Base-by-base conservation (phyloP, 2,329 filamentous ascomycete genomes). In the Botryosphaeria agaves region DNA sequence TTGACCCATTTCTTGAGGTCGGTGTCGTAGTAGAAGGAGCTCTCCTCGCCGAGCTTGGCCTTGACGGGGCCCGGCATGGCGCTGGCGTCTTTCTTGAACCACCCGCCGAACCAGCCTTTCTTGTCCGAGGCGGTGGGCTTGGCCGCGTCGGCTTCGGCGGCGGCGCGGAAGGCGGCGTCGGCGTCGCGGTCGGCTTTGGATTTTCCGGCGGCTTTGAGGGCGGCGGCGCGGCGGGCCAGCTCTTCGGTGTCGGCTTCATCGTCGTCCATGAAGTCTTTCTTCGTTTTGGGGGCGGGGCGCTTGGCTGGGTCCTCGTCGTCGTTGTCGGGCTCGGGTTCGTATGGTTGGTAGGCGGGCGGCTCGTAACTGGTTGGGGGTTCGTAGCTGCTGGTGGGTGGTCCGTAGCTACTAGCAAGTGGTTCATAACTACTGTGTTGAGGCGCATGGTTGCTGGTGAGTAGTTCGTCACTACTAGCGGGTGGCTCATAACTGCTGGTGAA, bases 1-100 rank as follows among this genome's bases (percentile, higher is more conserved):
- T 98, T 95, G 50, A 98, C 66, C 91, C 91, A 98, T 50, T 89
- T 84, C 61, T 92, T 91, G 31, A 93, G 68, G n/a, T 94, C 81
- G 2, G 84, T 79, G 47, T 98, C 89, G 46, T 89, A 98, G 41
- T 87, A 77, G 53, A 98, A 94, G 27, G 75, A 83, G 52, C 73
- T 93, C 47, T 89, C 73, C 53, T 98, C 91, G 36, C 87, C 91
- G 6, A 98, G 69, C 47, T 98, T 98, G 37, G 91, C 89, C 42
- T 72, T 74, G 51, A 94, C 81, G n/a, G 85, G 72, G n/a, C 55
- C 58, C 3, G 55, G 56, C n/a, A 57, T 49, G 79, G 75, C 41
- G 43, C 72, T 69, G 37, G 56, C 52, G 34, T 67, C 66, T 39
- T 68, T 68, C 43, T 78, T 71, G 37, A 92, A 91, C 84, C 85